A percentile compares a stretch with the other conserved stretches of the same genome.
Conservation (phyloP, 352 stramenopile genomes). For the Globisporangium splendens region DNA sequence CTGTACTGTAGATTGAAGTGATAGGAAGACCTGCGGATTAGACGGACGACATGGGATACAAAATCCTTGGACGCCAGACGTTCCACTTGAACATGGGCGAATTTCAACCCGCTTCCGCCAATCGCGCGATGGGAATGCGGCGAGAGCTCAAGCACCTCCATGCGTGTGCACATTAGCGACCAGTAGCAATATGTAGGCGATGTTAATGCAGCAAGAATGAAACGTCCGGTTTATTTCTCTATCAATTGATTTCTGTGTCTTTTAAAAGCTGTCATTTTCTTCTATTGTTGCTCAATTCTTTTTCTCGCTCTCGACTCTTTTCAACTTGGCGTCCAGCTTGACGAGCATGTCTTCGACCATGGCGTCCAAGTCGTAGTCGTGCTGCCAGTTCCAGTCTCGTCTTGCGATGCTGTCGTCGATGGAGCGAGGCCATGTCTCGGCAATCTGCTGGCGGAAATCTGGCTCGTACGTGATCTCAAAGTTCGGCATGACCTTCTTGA, state of each 20-base stretch:
- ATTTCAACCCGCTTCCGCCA: not conserved
- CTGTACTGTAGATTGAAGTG: not conserved
- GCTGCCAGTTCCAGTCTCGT: conserved; percentile 87
- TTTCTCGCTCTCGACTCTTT: conserved; percentile 20
- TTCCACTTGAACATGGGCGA: not conserved
- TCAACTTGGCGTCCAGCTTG: conserved; percentile 80
- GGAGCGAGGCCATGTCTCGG: conserved; percentile 87
- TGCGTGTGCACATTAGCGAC: no score
- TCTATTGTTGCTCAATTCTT: conserved; percentile 3
- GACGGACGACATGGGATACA: not conserved
- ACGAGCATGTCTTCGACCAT: conserved; percentile 91
- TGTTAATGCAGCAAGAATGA: no score
- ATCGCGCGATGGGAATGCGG: not conserved
- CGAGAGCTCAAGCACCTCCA: no score
- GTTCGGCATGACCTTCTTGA: conserved; percentile 81
- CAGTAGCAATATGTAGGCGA: no score
- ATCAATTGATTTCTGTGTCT: not conserved
- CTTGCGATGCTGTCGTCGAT: conserved; percentile 82
- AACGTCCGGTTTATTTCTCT: not conserved
- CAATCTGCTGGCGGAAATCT: conserved; percentile 90
- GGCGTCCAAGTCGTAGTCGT: conserved; percentile 84
- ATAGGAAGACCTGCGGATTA: not conserved
- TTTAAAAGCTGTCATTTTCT: not conserved
- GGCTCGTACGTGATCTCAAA: conserved; percentile 88
- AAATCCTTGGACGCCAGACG: not conserved